Evolutionary conservation across 441 rosid species (phyloP), one percentile per base, ranked within the genome.

Genomic region (Pelargonium exstipulatum): DNA sequence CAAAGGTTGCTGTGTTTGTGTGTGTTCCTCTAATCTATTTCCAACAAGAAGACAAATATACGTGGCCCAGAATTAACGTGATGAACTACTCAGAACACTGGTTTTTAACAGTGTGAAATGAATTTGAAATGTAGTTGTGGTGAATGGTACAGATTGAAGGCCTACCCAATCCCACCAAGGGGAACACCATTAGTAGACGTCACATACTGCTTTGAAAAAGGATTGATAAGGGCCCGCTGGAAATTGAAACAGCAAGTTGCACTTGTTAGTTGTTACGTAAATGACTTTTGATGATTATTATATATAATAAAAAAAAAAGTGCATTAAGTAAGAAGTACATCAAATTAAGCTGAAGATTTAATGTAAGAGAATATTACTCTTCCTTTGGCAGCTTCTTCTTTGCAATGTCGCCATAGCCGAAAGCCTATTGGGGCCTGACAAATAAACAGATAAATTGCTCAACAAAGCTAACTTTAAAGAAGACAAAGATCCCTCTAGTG

Each of bases 141-240:
- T 24, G 26, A 24, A 42, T 66, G 63, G 37, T 29, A 22, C 2
- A 46, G 70, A 72, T 67, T 5, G 70, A 78, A 69, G 65, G 71
- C 86, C 57, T 79, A 91, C 98, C 98, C 97, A 63, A 94, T 69
- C 64, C 93, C 97, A 68, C 97, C 98, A 6, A 94, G 84, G 20
- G 98, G 98, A 82, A 88, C 69, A 2, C 90, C 97, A 63, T 88
- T 92, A 67, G 80, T 81, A 69, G 96, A 88, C 17, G 94, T 76
- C 10, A 78, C 67, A 77, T 37, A 3, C 35, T 83, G 90, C 78
- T 86, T 83, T 1, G 61, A 14, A 75, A 94, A 91, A 46, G 96
- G 96, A 79, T 91, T 71, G 0, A 88, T 82, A 60, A 84, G 66
- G 26, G 62, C 74, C 14, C 73, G 65, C 95, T 85, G 26, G 86